Evolutionary conservation across 805 yeast species (phyloP).

Genomic region (Saccharomycodes ludwigii): DNA sequence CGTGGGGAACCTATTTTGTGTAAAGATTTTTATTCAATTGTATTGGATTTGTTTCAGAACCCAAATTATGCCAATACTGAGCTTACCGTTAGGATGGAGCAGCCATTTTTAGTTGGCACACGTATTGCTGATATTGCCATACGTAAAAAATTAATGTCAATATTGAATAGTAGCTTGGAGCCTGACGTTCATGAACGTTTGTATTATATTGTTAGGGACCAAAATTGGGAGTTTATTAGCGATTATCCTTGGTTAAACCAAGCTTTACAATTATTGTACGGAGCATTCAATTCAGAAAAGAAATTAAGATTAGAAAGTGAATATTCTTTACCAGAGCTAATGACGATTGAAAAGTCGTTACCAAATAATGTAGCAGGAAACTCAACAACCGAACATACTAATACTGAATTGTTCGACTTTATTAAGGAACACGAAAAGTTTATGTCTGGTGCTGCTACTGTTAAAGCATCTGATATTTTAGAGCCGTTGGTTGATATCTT

Average conservation of each 20-base stretch:
- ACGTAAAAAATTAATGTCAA: conserved; percentile 66
- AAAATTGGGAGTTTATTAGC: conserved; percentile 91
- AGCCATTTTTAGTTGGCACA: conserved; percentile 91
- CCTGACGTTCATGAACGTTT: conserved; percentile 66
- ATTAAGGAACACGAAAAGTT: conserved; percentile 25
- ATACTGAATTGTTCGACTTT: conserved; percentile 18
- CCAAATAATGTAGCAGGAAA: conserved; percentile 11
- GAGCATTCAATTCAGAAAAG: conserved; percentile 49
- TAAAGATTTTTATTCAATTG: conserved; percentile 70
- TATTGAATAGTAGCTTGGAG: conserved; percentile 69
- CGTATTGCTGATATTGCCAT: conserved; percentile 63
- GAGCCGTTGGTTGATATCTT: conserved; percentile 69
- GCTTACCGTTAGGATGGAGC: conserved; percentile 88
- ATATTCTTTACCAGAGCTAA: conserved; percentile 40
- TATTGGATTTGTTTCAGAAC: conserved; percentile 79
- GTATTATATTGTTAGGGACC: conserved; percentile 82
- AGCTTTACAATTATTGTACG: conserved; percentile 76
- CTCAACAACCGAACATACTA: conserved; percentile 7
- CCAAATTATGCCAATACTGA: conserved; percentile 71
- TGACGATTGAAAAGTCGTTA: conserved; percentile 21
- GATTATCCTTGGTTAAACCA: conserved; percentile 94
- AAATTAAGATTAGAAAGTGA: conserved; percentile 36
- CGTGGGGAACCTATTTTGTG: conserved; percentile 74
- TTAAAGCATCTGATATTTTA: conserved; percentile 49
- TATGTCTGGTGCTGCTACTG: conserved; percentile 15